phyloP scores from a whole-genome alignment of 768 basidiomycete species.

The Trametes sanguinea region DNA sequence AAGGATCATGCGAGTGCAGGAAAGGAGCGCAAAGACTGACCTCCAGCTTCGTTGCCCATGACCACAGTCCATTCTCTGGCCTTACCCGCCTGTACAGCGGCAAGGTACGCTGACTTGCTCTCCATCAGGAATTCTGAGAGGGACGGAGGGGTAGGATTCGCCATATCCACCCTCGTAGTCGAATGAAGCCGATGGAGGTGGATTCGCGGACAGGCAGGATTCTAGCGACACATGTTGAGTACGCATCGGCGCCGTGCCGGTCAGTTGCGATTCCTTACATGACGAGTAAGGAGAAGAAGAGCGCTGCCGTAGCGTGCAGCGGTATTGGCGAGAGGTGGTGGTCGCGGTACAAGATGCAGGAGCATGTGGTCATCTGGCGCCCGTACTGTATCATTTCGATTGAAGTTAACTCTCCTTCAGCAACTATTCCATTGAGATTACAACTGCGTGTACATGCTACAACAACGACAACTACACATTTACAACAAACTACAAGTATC shows the following conservation, averaged over 20 bases:
- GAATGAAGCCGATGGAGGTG: background rate
- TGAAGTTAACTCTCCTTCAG: too few species aligned
- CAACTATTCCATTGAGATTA: too few species aligned
- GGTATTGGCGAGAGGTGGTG: background rate
- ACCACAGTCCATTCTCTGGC: conserved; percentile 76
- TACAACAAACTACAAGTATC: too few species aligned
- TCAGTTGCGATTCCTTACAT: background rate
- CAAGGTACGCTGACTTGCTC: conserved; percentile 59
- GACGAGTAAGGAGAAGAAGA: background rate
- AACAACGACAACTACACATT: too few species aligned
- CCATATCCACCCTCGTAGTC: background rate
- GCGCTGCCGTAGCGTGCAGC: background rate
- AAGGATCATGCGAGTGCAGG: background rate
- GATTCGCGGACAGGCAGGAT: too few species aligned
- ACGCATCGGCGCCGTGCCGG: background rate
- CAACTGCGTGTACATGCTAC: too few species aligned
- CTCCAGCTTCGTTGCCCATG: conserved; percentile 97
- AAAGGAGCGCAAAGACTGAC: conserved; percentile 43
- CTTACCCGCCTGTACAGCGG: conserved; percentile 49
- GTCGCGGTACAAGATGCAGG: background rate
- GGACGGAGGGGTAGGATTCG: background rate
- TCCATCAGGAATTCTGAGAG: conserved; percentile 16
- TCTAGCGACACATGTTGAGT: conserved; percentile 4
- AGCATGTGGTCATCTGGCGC: too few species aligned
- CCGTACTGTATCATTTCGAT: too few species aligned